Evolutionary conservation across 148 eudicot genomes (phyloP), one percentile per base, ranked within the genome.

Genomic region (Fallopia convolvulus): DNA sequence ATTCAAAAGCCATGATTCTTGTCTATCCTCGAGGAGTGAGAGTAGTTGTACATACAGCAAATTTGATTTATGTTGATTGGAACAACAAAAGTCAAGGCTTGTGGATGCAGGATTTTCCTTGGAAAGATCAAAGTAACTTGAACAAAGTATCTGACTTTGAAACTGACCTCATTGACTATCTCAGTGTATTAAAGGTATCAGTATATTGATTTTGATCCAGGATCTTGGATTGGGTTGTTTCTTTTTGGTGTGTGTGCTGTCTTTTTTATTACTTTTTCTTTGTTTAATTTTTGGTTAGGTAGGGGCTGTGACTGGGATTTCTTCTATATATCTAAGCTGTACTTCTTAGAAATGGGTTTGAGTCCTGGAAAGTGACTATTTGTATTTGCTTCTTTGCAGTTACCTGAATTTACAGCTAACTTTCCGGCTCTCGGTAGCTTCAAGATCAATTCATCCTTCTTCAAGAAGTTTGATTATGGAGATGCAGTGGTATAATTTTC

Each of bases 21-120:
- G 86, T 95, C 76, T 95, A 95, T 82, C 90, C 97, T 79, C 85
- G 77, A 84, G 99, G 99, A 83, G 93, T 95, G 77, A 87, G 99
- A 78, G 84, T 95, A 41, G 83, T 95, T 77, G 91, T 95, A 74
- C 99, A 95, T 80, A 91, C 99, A 41, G 99, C 99, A 82, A 95
- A 95, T 83, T 85, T 95, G 86, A 95, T 95, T 79, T 60, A 86
- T 80, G 93, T 92, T 77, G 99, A 95, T 80, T 95, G 99, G 97
- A 95, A 92, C 81, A 95, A 92, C 86, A 95, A 95, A 86, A 90
- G 88, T 78, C 99, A 95, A 82, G 99, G 94, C 61, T 82, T 95
- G 75, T 95, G 99, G 99, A 89, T 92, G 93, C 99, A 95, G 88
- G 99, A 95, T 90, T 95, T 95, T 65, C 99, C 99, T 49, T 95